phyloP scores from a whole-genome alignment of 352 stramenopile genomes.

The Pythium dissimile region DNA sequence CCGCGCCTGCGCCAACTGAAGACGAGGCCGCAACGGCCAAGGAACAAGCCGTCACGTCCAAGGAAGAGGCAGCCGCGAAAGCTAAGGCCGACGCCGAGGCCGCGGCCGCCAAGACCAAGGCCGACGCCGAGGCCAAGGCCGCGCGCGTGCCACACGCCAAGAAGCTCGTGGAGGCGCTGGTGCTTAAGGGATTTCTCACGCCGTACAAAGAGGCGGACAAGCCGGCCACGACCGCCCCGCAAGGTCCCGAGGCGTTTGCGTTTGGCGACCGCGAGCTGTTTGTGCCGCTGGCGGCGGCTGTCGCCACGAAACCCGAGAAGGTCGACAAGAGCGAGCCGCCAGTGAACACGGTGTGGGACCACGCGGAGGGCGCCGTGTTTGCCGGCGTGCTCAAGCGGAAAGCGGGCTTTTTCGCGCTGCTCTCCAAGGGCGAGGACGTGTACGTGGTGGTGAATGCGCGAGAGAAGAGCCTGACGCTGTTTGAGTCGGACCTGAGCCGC shows the following conservation, averaged over 20 bases:
- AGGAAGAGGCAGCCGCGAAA: slow-evolving; percentile 2
- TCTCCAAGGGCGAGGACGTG: slow-evolving; percentile 59
- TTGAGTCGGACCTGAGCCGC: slow-evolving; percentile 25
- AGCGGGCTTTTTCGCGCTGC: slow-evolving; percentile 46
- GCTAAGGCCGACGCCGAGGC: not conserved
- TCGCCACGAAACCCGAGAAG: too few species aligned
- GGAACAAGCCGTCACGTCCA: not conserved
- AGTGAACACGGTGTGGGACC: slow-evolving; percentile 20
- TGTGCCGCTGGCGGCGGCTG: slow-evolving; percentile 30
- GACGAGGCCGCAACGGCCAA: slow-evolving; percentile 3
- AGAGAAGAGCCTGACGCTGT: slow-evolving; percentile 40
- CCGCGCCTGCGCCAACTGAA: not conserved
- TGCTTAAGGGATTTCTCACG: slow-evolving; percentile 24
- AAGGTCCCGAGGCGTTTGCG: slow-evolving; percentile 30
- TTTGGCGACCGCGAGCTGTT: slow-evolving; percentile 44
- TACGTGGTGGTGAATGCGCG: slow-evolving; percentile 43
- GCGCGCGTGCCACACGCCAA: slow-evolving; percentile 15
- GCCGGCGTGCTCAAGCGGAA: slow-evolving; percentile 47
- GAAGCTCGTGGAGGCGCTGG: slow-evolving; percentile 22
- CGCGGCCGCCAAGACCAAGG: not conserved
- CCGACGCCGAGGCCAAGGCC: not conserved
- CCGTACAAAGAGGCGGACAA: slow-evolving; percentile 37
- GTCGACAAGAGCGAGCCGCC: not conserved
- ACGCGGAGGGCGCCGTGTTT: slow-evolving; percentile 17
- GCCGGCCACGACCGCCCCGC: not conserved